Evolutionary conservation across 768 basidiomycete genomes (phyloP), one percentile per base, ranked within the genome.

Genomic region (Tulasnella sp.): DNA sequence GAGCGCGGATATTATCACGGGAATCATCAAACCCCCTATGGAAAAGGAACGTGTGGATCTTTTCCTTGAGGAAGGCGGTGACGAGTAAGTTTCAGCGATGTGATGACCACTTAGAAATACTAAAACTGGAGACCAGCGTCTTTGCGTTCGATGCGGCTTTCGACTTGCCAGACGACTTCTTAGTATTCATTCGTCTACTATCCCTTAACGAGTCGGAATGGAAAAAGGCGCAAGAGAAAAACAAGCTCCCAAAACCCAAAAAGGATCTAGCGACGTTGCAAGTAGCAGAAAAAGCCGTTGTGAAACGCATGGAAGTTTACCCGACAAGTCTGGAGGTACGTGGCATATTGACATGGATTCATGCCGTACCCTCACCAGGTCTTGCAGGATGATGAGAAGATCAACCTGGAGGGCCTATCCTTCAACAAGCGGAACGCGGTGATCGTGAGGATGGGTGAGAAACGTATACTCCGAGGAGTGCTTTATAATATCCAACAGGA

Each of bases 21-120:
- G 69, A 7, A 65, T 65, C 22, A 61, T 74, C 35, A 47, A 58
- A n/a, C 48, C 37, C 46, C 55, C 25, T 48, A 28, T 55, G 34
- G 25, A 48, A 4, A 54, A 72, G 56, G 77, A 78, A 58, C 74
- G 88, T 33, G 81, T 95, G 7, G 87, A 96, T 54, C 95, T 86
- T 80, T 91, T 91, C 86, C 67, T 98, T 10, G 89, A 95, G 56
- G 75, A 81, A 61, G 85, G 82, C 2, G 83, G 83, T 16, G 90
- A 93, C 57, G 91, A 95, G 90, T 91, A 48, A 42, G 54, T 53
- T 9, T 25, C 10, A 22, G 10, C 8, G 49, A 32, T 5, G 19
- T 51, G 20, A 57, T 57, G 43, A 35, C 42, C 3, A 58, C 54
- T 45, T 28, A 58, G 28, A 52, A 58, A 25, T 20, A 29, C 29